phyloP scores from a whole-genome alignment of 768 basidiomycete genomes.

The Omphalotus guepiniiformis region DNA sequence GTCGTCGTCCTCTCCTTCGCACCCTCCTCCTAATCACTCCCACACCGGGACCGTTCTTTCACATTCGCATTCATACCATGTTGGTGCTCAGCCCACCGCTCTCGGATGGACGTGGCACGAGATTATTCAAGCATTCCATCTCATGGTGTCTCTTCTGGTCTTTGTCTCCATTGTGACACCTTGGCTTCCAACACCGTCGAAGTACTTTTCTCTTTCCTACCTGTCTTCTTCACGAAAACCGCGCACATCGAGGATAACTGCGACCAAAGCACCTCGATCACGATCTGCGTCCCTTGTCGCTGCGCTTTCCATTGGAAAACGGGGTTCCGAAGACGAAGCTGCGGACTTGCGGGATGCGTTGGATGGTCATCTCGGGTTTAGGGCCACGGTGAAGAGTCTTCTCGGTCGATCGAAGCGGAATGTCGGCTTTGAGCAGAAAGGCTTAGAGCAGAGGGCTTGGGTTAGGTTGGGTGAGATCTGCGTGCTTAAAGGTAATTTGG shows the following conservation, averaged over 20 bases:
- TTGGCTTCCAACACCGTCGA: slow-evolving; percentile 22
- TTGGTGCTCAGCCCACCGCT: slow-evolving; percentile 12
- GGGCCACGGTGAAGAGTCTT: not conserved
- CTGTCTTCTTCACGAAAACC: not conserved
- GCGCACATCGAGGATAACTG: not conserved
- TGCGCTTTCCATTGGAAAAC: slow-evolving; percentile 26
- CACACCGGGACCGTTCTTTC: slow-evolving; percentile 60
- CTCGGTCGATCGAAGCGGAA: slow-evolving; percentile 20
- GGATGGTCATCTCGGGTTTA: slow-evolving; percentile 12
- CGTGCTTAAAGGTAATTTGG: slow-evolving; percentile 25
- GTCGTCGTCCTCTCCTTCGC: slow-evolving; percentile 27
- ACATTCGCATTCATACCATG: slow-evolving; percentile 23
- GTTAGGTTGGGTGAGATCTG: slow-evolving; percentile 45
- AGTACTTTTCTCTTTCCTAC: not conserved
- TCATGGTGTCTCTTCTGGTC: slow-evolving; percentile 60
- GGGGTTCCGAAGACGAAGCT: slow-evolving; percentile 36
- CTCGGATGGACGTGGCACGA: slow-evolving; percentile 45
- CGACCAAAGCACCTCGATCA: slow-evolving; percentile 9
- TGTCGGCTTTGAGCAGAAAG: slow-evolving; percentile 31
- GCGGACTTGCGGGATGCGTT: slow-evolving; percentile 34
- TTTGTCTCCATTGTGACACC: slow-evolving; percentile 52
- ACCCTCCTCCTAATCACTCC: slow-evolving; percentile 30
- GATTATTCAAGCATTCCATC: slow-evolving; percentile 58
- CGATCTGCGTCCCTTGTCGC: slow-evolving; percentile 24
- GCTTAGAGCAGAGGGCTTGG: slow-evolving; percentile 47